Conservation (phyloP, 179 eudicot genomes). For the Silene noctiflora region DNA sequence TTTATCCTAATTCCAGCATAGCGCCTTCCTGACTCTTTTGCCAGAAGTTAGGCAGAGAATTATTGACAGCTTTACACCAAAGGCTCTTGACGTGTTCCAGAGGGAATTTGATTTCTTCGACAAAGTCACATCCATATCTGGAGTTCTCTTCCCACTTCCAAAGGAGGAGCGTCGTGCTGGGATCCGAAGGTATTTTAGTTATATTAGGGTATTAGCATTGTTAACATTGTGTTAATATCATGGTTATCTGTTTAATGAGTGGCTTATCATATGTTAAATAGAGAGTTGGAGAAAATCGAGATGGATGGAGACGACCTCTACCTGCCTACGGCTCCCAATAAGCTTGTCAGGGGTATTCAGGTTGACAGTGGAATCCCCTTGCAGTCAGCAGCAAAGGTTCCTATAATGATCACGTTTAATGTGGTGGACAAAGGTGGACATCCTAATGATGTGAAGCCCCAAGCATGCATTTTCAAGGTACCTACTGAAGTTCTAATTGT, state of each 20-base stretch:
- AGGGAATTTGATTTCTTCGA: conserved; percentile 94
- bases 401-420: conserved; percentile 96
- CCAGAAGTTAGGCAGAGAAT: conserved; percentile 71
- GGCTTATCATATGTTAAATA: conserved; percentile 23
- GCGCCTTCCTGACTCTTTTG: conserved; percentile 58
- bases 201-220: background rate
- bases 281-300: conserved; percentile 83
- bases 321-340: conserved; percentile 87
- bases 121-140: conserved; percentile 90
- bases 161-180: conserved; percentile 97
- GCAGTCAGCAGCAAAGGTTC: conserved; percentile 98
- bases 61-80: conserved; percentile 74
- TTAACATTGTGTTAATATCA: background rate
- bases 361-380: conserved; percentile 95
- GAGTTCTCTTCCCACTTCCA: conserved; percentile 79
- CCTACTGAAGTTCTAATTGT: conserved; percentile 2
- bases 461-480: conserved; percentile 98
- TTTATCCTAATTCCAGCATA: conserved; percentile 43
- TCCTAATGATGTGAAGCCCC: conserved; percentile 64
- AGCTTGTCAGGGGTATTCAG: conserved; percentile 83
- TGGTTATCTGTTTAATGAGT: conserved; percentile 11
- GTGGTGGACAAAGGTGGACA: conserved; percentile 81
- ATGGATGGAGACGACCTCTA: conserved; percentile 84
- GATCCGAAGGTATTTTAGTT: conserved; percentile 59
- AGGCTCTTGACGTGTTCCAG: conserved; percentile 65